A percentile compares a stretch with the other conserved stretches of the same genome.
Conservation (phyloP, 2,329 filamentous ascomycete genomes). For the Pyrenophora teres region DNA sequence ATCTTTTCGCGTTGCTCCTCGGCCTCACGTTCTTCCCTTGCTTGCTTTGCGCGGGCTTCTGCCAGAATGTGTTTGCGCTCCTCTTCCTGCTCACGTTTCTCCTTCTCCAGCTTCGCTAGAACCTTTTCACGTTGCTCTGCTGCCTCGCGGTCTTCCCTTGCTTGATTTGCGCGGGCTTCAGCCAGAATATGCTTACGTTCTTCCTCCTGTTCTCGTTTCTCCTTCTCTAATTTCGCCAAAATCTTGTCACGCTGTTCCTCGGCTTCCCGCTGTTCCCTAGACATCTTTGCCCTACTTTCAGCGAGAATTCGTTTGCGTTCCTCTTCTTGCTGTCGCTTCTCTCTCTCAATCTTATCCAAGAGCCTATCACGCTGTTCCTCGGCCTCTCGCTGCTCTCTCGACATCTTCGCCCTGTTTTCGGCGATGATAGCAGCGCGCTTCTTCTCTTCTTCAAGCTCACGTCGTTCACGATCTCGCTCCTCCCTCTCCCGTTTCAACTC, state of each 20-base stretch:
- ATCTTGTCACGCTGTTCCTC: conserved; percentile 35
- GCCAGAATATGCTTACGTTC: conserved; percentile 36
- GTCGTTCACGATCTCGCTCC: conserved; percentile 43
- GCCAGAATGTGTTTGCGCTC: conserved; percentile 33
- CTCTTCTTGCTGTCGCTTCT: conserved; percentile 36
- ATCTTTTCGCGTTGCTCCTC: neutral
- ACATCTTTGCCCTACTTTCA: conserved; percentile 35
- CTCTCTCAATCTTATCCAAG: conserved; percentile 31
- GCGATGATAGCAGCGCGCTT: conserved; percentile 47
- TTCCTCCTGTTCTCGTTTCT: conserved; percentile 35
- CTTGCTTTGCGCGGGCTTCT: conserved; percentile 30
- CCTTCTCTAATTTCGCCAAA: conserved; percentile 31
- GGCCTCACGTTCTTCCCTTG: neutral
- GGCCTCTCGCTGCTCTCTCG: conserved; percentile 22
- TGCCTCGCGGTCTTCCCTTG: conserved; percentile 33
- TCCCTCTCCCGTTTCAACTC: conserved; percentile 38
- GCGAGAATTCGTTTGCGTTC: conserved; percentile 37
- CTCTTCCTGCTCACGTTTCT: conserved; percentile 43
- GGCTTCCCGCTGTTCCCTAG: conserved; percentile 22
- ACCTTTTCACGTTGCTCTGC: conserved; percentile 34
- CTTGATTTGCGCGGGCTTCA: conserved; percentile 36
- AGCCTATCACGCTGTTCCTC: conserved; percentile 35
- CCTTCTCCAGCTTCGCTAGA: conserved; percentile 46
- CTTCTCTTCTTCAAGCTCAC: conserved; percentile 47
- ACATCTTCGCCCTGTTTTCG: conserved; percentile 47